A percentile compares a stretch with the other conserved stretches of the same genome.
These are phyloP conservation scores for Pyrenophora tritici-repentis DNA, from an alignment of 2,329 filamentous ascomycete genomes.

Conservation along the genomic window DNA sequence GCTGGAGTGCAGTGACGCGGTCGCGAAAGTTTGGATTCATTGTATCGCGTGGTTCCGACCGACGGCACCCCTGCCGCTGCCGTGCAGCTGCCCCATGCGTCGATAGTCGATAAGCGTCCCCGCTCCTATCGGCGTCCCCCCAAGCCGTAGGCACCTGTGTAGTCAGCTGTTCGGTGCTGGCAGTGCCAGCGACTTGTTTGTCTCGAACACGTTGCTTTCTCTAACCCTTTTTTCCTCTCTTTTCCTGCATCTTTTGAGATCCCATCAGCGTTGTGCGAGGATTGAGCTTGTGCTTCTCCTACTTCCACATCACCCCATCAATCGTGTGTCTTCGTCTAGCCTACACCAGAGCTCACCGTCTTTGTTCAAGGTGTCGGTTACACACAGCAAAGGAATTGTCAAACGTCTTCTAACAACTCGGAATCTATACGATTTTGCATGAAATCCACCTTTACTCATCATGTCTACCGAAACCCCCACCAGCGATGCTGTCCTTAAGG, in stretches of 20 bases:
- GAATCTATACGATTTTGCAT: neutral
- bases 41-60: conserved; percentile 27
- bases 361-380: conserved; percentile 16
- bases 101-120: conserved; percentile 34
- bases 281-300: conserved; percentile 14
- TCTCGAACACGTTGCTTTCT: conserved; percentile 19
- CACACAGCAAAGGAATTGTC: conserved; percentile 6
- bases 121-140: conserved; percentile 33
- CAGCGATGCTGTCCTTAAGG: conserved; percentile 53
- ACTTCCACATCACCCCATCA: conserved; percentile 3
- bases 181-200: conserved; percentile 16
- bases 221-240: conserved; percentile 13
- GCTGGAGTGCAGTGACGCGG: conserved; percentile 14
- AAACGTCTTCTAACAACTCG: neutral
- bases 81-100: conserved; percentile 36
- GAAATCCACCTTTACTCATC: conserved; percentile 10
- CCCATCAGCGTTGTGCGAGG: conserved; percentile 11
- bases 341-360: conserved; percentile 12
- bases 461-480: conserved; percentile 40
- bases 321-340: conserved; percentile 5
- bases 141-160: conserved; percentile 20
- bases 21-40: conserved; percentile 12
- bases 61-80: conserved; percentile 26
- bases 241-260: conserved; percentile 18
- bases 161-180: conserved; percentile 23